These are phyloP conservation scores for Epichloe festucae DNA, from an alignment of 2,329 filamentous ascomycete genomes.

Conservation along the genomic window DNA sequence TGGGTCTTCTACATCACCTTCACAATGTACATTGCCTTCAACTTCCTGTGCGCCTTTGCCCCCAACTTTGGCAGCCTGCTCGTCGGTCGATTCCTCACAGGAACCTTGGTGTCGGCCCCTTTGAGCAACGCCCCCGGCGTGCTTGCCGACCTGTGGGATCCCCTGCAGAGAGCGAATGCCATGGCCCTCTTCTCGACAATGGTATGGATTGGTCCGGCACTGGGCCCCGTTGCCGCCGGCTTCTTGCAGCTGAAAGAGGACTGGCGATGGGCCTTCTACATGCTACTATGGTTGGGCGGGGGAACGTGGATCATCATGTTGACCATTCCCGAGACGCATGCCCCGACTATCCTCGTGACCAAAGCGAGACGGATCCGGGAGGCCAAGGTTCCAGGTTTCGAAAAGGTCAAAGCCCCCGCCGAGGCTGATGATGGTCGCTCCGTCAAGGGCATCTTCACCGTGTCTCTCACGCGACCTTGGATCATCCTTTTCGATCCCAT, in stretches of 20 bases:
- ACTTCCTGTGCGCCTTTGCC: conserved; percentile 40
- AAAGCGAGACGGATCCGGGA: conserved; percentile 40
- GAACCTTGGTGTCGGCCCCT: conserved; percentile 39
- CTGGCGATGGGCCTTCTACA: conserved; percentile 42
- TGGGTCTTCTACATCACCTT: conserved; percentile 40
- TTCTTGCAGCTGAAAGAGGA: conserved; percentile 42
- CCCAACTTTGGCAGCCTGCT: conserved; percentile 39
- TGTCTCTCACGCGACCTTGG: conserved; percentile 41
- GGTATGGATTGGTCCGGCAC: conserved; percentile 39
- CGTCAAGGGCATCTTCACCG: conserved; percentile 32
- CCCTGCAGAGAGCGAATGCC: conserved; percentile 36
- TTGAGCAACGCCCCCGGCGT: conserved; percentile 37
- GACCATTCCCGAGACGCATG: conserved; percentile 45
- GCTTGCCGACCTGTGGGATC: conserved; percentile 40
- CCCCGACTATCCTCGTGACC: conserved; percentile 34
- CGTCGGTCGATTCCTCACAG: conserved; percentile 41
- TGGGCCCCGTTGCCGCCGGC: conserved; percentile 41
- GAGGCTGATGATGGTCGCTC: conserved; percentile 32
- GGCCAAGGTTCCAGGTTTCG: conserved; percentile 35
- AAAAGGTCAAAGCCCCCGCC: conserved; percentile 34
- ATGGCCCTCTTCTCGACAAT: conserved; percentile 41
- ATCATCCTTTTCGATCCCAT: conserved; percentile 41
- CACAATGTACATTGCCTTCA: conserved; percentile 34
- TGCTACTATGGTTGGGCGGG: conserved; percentile 30
- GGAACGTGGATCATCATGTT: conserved; percentile 32